Base-by-base conservation (phyloP, 345 rosid species). In the Rhodamnia rubescens region DNA sequence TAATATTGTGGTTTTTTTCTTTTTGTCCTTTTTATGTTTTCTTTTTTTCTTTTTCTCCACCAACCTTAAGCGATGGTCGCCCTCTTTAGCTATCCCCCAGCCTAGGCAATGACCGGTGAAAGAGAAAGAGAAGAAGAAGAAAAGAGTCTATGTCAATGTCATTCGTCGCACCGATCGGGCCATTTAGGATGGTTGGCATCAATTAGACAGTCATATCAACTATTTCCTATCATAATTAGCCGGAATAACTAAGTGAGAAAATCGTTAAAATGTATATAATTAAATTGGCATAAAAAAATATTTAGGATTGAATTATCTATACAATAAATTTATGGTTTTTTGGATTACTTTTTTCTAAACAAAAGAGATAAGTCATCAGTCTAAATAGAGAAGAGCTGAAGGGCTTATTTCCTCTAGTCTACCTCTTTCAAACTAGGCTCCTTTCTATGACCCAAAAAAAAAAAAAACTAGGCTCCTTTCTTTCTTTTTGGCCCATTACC, bases 81-180 rank as follows among this genome's bases (percentile, higher is more conserved):
- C 51, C 12, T 10, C 44, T 49, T 49, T 49, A 9, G 11, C 51
- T 12, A 49, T 49, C 51, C 2, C 11, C 51, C 12, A 49, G 9
- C 49, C 49, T 47, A 7, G 49, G 64, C 16, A 0, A 58, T 58
- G 32, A 18, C 14, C 14, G 36, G 0, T 58, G 69, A 29, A 59
- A 14, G 18, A 32, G 14, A 6, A 59, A n/a, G 12, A 6, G 20
- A 57, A 36, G 40, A 57, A 10, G 5, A 12, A 0, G 3, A n/a
- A 13, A 59, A 12, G 0, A 59, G 0, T 27, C 16, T 0, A 59
- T 4, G 4, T n/a, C 8, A 12, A 50, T 11, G 52, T 50, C 52
- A 3, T 0, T 50, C 4, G 4, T 11, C 4, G 4, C 6, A 0
- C 1, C 0, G 1, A n/a, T n/a, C n/a, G n/a, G n/a, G 52, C 14